Percentiles rank a stretch among this genome's conserved stretches.
These are phyloP conservation scores for Arthrobotrys entomopaga DNA, from an alignment of 2,329 filamentous ascomycete genomes.

Conservation along the genomic window DNA sequence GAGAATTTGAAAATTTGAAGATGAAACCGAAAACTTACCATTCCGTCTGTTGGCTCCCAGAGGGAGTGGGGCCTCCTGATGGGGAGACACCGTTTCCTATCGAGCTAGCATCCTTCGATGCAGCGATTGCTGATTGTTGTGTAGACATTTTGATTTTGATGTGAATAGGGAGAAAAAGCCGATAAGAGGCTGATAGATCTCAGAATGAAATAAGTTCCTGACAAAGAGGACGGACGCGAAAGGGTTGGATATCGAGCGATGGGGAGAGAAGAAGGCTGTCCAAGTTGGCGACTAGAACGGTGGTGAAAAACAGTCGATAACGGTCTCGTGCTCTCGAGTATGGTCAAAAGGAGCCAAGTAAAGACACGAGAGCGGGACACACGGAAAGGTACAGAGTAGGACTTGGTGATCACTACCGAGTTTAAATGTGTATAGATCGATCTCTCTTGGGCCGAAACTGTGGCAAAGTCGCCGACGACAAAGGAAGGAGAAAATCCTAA, in stretches of 20 bases:
- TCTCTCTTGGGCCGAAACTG: conserved; percentile 10
- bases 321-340: conserved; percentile 29
- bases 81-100: conserved; percentile 50
- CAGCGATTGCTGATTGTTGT: conserved; percentile 44
- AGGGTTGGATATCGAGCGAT: conserved; percentile 28
- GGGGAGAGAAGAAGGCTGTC: conserved; percentile 3
- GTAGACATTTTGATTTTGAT: conserved; percentile 35
- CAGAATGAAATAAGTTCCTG: conserved; percentile 8
- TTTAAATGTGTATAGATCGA: conserved; percentile 6
- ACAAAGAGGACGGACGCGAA: conserved; percentile 27
- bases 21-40: conserved; percentile 24
- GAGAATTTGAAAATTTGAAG: too few species aligned
- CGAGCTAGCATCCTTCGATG: conserved; percentile 42
- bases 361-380: conserved; percentile 7
- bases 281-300: not conserved
- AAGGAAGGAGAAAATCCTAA: not conserved
- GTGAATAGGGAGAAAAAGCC: conserved; percentile 25
- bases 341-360: not conserved
- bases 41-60: conserved; percentile 49
- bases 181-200: conserved; percentile 16
- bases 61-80: conserved; percentile 22
- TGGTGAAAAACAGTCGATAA: too few species aligned
- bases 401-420: conserved; percentile 36
- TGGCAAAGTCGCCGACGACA: conserved; percentile 6
- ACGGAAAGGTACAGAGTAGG: conserved; percentile 6